Evolutionary conservation across 139 green algal genomes (phyloP).

Genomic region (Picochlorum sp.): DNA sequence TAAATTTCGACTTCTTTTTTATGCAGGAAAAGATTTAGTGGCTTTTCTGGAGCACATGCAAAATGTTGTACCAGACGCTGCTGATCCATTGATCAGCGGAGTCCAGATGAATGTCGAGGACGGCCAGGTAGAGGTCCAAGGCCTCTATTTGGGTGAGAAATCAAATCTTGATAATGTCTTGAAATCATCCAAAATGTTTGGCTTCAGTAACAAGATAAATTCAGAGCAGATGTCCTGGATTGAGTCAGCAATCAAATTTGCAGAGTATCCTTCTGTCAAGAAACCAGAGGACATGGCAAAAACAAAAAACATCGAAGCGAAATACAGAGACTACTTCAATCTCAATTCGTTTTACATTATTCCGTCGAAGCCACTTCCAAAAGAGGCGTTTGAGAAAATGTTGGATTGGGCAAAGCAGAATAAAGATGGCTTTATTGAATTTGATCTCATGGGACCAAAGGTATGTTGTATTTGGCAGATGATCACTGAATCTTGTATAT

Average conservation of each 20-base stretch:
- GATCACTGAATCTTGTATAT: too few relatives aligned
- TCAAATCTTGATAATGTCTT: neutral
- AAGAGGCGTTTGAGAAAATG: neutral
- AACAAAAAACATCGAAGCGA: neutral
- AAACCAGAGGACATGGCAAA: neutral
- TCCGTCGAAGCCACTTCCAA: neutral
- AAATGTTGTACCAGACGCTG: neutral
- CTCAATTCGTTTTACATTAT: neutral
- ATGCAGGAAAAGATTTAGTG: neutral
- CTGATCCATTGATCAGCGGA: neutral
- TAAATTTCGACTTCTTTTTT: too few relatives aligned
- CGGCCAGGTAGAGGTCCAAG: neutral
- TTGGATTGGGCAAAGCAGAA: neutral
- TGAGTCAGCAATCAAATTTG: neutral
- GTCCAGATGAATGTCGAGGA: neutral
- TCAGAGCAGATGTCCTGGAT: neutral
- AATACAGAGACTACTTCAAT: neutral
- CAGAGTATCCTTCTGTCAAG: neutral
- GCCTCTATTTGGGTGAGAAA: neutral
- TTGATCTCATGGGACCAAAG: neutral
- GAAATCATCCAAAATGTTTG: neutral
- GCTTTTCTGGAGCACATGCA: neutral
- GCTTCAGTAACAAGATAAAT: neutral
- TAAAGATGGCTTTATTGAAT: neutral
- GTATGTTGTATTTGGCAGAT: neutral